Conservation (phyloP, 768 basidiomycete genomes). For the Auriscalpium vulgare region DNA sequence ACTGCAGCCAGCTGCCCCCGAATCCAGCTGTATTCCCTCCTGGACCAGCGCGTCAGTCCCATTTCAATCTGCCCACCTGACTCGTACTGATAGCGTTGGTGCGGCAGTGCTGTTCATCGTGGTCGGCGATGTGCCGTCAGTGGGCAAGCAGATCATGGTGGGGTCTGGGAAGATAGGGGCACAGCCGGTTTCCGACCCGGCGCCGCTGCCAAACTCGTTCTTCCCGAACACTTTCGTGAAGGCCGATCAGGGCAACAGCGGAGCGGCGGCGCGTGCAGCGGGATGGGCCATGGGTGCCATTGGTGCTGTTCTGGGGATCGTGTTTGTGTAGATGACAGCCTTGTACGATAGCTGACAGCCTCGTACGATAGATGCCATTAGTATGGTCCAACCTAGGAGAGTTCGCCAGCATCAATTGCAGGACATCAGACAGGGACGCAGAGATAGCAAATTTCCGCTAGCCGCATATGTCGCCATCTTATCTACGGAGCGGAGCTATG, state of each 20-base stretch:
- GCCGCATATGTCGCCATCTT: too few species aligned
- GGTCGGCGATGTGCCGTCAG: constrained; percentile 69
- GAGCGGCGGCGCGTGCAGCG: background rate
- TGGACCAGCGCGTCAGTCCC: constrained; percentile 42
- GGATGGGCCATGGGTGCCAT: background rate
- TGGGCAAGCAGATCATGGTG: constrained; percentile 66
- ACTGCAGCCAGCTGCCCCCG: constrained; percentile 67
- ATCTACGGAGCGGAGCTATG: too few species aligned
- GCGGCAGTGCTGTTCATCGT: constrained; percentile 56
- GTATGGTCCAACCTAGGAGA: too few species aligned
- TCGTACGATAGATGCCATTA: too few species aligned
- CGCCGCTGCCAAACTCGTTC: constrained; percentile 20
- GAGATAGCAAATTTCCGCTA: too few species aligned
- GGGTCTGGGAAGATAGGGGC: constrained; percentile 63
- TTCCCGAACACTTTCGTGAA: background rate
- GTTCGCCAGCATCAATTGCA: too few species aligned
- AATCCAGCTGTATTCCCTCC: constrained; percentile 70
- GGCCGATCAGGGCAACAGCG: background rate
- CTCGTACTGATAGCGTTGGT: background rate
- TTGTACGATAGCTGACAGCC: background rate
- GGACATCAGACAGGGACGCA: too few species aligned
- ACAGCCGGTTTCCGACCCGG: constrained; percentile 32
- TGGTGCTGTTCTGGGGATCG: background rate
- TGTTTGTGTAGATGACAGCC: background rate
- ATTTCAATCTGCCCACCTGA: too few species aligned